These are phyloP conservation scores for Geosmithia flava DNA, from an alignment of 2,329 filamentous ascomycete species.

Conservation along the genomic window DNA sequence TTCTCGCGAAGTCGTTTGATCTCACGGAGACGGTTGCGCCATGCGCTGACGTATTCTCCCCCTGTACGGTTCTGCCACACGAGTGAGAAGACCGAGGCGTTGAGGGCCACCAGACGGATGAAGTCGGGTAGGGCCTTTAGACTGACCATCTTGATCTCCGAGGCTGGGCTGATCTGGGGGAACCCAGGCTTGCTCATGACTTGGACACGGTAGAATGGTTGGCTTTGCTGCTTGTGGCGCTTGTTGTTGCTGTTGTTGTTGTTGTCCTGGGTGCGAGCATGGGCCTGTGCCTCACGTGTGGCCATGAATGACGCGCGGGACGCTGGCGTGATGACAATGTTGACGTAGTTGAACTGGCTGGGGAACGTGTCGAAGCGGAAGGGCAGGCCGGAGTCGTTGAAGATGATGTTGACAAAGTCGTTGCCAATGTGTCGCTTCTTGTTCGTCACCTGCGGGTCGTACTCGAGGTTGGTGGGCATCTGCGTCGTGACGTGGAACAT, in stretches of 20 bases:
- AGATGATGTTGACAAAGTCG: constrained; percentile 95
- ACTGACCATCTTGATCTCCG: constrained; percentile 80
- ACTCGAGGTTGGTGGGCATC: constrained; percentile 81
- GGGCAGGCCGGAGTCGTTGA: constrained; percentile 86
- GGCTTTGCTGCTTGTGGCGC: constrained; percentile 18
- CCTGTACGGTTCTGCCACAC: constrained; percentile 75
- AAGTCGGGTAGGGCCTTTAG: constrained; percentile 73
- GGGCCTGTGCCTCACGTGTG: constrained; percentile 28
- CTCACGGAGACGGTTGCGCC: constrained; percentile 75
- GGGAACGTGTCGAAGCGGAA: constrained; percentile 89
- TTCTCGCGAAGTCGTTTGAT: constrained; percentile 72
- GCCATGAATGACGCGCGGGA: constrained; percentile 67
- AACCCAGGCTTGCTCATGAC: constrained; percentile 82
- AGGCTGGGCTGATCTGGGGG: constrained; percentile 81
- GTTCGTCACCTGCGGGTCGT: constrained; percentile 61
- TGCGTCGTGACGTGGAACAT: constrained; percentile 94
- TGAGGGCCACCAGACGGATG: constrained; percentile 78
- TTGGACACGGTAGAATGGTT: constrained; percentile 74
- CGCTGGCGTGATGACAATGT: constrained; percentile 89
- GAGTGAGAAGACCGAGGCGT: constrained; percentile 82
- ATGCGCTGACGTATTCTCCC: constrained; percentile 77
- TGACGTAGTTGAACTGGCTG: constrained; percentile 91
- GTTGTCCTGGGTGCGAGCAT: background rate
- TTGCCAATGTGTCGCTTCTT: constrained; percentile 97
- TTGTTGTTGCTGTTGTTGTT: background rate